Conservation (phyloP, 805 yeast genomes). For the Wickerhamomyces xylosicus region DNA sequence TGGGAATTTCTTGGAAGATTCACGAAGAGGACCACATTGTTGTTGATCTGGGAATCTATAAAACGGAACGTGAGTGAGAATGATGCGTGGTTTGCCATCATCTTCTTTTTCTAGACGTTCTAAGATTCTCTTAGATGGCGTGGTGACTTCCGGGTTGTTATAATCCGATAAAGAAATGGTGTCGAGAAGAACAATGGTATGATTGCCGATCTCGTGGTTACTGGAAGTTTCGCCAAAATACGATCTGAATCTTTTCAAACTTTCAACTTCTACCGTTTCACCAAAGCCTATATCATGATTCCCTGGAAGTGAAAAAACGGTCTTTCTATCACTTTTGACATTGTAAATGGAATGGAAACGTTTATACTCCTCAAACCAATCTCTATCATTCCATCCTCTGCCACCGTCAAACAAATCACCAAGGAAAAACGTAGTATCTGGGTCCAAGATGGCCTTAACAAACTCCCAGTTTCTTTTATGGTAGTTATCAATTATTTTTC, state of each 20-base stretch:
- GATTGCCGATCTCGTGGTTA: slow-evolving; percentile 46
- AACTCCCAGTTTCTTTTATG: slow-evolving; percentile 64
- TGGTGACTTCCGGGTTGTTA: slow-evolving; percentile 30
- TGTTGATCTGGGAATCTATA: slow-evolving; percentile 55
- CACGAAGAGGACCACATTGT: slow-evolving; percentile 71
- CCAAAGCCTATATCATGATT: slow-evolving; percentile 97
- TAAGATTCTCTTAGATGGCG: slow-evolving; percentile 43
- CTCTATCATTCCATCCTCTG: slow-evolving; percentile 64
- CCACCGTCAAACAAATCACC: slow-evolving; percentile 97
- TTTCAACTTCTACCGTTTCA: slow-evolving; percentile 46
- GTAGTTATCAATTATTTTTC: slow-evolving; percentile 63
- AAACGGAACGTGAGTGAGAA: slow-evolving; percentile 84
- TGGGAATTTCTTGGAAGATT: slow-evolving; percentile 56
- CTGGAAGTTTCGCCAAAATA: slow-evolving; percentile 65
- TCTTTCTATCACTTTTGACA: slow-evolving; percentile 32
- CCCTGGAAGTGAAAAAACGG: slow-evolving; percentile 59
- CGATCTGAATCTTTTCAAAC: slow-evolving; percentile 52
- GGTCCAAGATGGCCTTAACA: slow-evolving; percentile 48
- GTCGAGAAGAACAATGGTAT: slow-evolving; percentile 69
- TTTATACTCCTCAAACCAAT: slow-evolving; percentile 61
- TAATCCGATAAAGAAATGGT: slow-evolving; percentile 71
- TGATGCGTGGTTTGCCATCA: slow-evolving; percentile 41
- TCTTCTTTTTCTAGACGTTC: slow-evolving; percentile 20
- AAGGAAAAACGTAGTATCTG: slow-evolving; percentile 67
- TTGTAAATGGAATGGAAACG: slow-evolving; percentile 67